Percentiles rank a stretch among this genome's conserved stretches.
Conservation (phyloP, 2,329 filamentous ascomycete species). For the Monilinia fructigena region DNA sequence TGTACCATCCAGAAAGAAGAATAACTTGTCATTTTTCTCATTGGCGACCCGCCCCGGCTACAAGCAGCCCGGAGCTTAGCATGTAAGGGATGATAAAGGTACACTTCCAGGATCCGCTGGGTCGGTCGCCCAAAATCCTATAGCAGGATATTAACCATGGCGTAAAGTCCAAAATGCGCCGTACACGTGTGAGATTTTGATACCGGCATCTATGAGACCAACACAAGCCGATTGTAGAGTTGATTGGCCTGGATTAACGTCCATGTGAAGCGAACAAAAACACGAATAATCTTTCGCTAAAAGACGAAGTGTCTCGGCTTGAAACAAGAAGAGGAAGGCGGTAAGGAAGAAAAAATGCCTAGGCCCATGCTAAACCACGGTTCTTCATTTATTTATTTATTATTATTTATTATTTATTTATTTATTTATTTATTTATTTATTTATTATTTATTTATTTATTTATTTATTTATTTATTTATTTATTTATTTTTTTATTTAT, state of each 20-base stretch:
- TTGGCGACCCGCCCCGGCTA: too few relatives aligned
- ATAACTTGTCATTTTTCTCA: neutral
- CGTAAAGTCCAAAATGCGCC: neutral
- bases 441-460: too few relatives aligned
- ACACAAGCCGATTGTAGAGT: neutral
- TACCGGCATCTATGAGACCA: neutral
- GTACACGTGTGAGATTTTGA: neutral
- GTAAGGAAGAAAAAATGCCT: neutral
- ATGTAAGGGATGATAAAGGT: neutral
- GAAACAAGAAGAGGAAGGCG: constrained; percentile 3
- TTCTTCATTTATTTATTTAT: too few relatives aligned
- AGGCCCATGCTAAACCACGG: constrained; percentile 3
- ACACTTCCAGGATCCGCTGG: neutral
- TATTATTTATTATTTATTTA: too few relatives aligned
- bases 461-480: too few relatives aligned
- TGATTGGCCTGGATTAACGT: constrained; percentile 1
- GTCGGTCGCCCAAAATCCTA: constrained; percentile 6
- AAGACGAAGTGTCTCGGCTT: constrained; percentile 9
- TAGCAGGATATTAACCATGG: neutral
- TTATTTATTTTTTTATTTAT: too few relatives aligned
- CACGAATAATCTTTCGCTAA: constrained; percentile 7
- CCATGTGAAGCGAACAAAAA: neutral
- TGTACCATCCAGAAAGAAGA: neutral
- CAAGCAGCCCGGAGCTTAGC: neutral
- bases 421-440: too few relatives aligned